Base-by-base conservation (phyloP, 805 yeast species). In the Ogataea nitratoaversa region DNA sequence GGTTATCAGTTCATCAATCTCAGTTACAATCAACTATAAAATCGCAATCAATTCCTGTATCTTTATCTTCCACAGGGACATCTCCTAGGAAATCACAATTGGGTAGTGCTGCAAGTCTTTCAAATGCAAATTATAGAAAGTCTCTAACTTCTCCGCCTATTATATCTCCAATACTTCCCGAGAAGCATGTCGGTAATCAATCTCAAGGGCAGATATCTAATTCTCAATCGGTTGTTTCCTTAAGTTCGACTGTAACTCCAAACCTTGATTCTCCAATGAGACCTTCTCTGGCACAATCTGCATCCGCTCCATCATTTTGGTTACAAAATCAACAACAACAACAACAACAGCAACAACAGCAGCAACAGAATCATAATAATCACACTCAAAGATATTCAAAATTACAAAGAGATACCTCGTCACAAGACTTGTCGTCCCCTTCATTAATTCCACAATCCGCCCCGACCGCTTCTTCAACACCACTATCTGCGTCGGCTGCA, bases 271-370 rank as follows among this genome's bases (percentile, higher is more conserved):
- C 40, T 5, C 43, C 34, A 1, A n/a, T 25, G 23, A 31, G 31
- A 17, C 32, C 32, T 17, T 16, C 24, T 6, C 4, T 30, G 9
- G 19, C 33, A n/a, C 36, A 31, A 19, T 39, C 66, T 17, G 42
- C 61, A 3, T 43, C 67, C 11, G 53, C 67, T 1, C 57, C 60
- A 3, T 54, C 61, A 4, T 47, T 31, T 23, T 38, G 32, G 18
- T 42, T 30, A n/a, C 46, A 29, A 12, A 47, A 20, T 8, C 29
- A 27, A 27, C 14, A 8, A 6, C 29, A 27, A 27, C 19, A 19
- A 19, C 37, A 17, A 14, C 40, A 31, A 12, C 40, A 24, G 23
- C 37, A 18, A 12, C 30, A 25, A 25, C 29, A 25, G 25, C 25
- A 23, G 9, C 9, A 23, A 23, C 25, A 23, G 25, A 23, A 23